Evolutionary conservation across 768 basidiomycete genomes (phyloP).

Genomic region (Trametes cubensis): DNA sequence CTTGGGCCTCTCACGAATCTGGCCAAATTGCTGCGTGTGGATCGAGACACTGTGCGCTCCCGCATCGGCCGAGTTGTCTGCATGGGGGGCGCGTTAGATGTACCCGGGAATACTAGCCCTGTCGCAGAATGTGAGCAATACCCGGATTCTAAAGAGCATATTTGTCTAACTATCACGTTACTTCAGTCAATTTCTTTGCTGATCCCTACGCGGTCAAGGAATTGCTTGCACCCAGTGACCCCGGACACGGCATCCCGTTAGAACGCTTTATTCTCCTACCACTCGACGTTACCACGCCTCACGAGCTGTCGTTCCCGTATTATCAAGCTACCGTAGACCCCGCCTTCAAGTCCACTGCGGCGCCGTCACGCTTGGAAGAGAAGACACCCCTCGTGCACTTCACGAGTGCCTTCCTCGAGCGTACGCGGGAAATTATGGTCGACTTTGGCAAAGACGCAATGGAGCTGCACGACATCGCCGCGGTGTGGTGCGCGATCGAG

Average conservation of each 20-base stretch:
- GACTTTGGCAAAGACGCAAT: constrained; percentile 80
- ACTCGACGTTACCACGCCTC: constrained; percentile 81
- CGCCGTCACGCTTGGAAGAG: constrained; percentile 47
- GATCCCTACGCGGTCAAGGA: constrained; percentile 84
- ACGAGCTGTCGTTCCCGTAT: constrained; percentile 72
- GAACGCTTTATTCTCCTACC: constrained; percentile 72
- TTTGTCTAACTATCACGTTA: constrained; percentile 4
- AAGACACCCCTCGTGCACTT: constrained; percentile 74
- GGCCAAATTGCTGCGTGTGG: constrained; percentile 60
- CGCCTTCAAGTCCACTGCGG: constrained; percentile 50
- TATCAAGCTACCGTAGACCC: constrained; percentile 65
- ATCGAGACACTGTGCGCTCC: constrained; percentile 53
- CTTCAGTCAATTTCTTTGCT: constrained; percentile 80
- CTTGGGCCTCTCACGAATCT: constrained; percentile 84
- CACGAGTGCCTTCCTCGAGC: constrained; percentile 77
- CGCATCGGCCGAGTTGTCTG: constrained; percentile 76
- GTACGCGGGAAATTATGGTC: constrained; percentile 76
- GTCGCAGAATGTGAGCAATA: constrained; percentile 75
- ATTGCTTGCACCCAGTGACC: constrained; percentile 50
- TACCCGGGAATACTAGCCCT: constrained; percentile 84
- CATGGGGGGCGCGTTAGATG: constrained; percentile 94
- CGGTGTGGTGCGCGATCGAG: constrained; percentile 84
- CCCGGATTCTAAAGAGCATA: neutral
- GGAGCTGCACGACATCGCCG: constrained; percentile 89
- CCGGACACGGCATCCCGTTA: constrained; percentile 53